These are phyloP conservation scores for Williopsis jadinii DNA, from an alignment of 1,139 yeast species.

Conservation along the genomic window DNA sequence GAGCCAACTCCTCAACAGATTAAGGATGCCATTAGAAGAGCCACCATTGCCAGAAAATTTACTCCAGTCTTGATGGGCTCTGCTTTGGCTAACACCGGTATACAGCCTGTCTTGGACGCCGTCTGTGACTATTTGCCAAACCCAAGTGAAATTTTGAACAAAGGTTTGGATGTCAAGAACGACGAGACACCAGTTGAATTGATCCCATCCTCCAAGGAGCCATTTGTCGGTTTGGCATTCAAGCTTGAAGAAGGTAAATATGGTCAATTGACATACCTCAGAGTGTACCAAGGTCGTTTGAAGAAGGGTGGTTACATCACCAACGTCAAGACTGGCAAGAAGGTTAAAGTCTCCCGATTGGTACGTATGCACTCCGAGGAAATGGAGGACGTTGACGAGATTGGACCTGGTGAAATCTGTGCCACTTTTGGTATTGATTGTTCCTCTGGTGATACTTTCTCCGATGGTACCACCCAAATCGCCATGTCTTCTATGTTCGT, in stretches of 20 bases:
- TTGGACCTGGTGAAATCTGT: slow-evolving; percentile 97
- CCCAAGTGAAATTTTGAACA: slow-evolving; percentile 87
- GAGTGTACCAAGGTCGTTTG: slow-evolving; percentile 94
- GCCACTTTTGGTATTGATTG: slow-evolving; percentile 99
- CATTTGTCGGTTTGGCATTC: slow-evolving; percentile 95
- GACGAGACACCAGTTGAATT: slow-evolving; percentile 70
- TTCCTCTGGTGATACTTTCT: slow-evolving; percentile 98
- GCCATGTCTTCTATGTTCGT: slow-evolving; percentile 98
- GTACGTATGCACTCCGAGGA: slow-evolving; percentile 99
- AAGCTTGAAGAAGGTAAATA: slow-evolving; percentile 97
- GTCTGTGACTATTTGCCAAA: slow-evolving; percentile 94
- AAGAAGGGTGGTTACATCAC: slow-evolving; percentile 86
- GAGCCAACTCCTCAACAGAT: slow-evolving; percentile 83
- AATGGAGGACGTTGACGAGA: slow-evolving; percentile 95
- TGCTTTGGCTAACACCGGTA: slow-evolving; percentile 91
- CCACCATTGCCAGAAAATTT: slow-evolving; percentile 94
- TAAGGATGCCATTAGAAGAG: slow-evolving; percentile 81
- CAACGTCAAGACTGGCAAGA: slow-evolving; percentile 89
- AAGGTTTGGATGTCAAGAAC: slow-evolving; percentile 71
- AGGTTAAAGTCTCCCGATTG: slow-evolving; percentile 87
- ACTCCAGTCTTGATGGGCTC: slow-evolving; percentile 99
- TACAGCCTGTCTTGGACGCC: slow-evolving; percentile 92
- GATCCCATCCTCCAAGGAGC: slow-evolving; percentile 64
- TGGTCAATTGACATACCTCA: slow-evolving; percentile 93
- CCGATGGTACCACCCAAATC: slow-evolving; percentile 69